Base-by-base conservation (phyloP, 108 stramenopile genomes). In the Chaetoceros muelleri region DNA sequence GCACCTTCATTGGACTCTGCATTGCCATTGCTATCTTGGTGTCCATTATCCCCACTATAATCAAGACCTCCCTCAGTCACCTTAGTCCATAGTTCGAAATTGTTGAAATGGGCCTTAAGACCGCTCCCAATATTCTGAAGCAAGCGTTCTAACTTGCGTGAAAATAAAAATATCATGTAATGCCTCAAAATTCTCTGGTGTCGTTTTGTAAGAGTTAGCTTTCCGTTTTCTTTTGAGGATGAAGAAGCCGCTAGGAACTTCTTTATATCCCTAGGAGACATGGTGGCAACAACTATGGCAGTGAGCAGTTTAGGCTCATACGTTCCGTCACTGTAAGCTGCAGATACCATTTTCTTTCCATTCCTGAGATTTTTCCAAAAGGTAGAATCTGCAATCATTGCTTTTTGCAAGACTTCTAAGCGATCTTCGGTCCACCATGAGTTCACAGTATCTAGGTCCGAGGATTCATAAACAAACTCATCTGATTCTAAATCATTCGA, bases 351-450 rank as follows among this genome's bases (percentile, higher is more conserved):
- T 55, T 80, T 84, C 58, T 91, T 82, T 23, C 90, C 90, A 29
- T 62, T 58, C 53, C 67, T 87, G 28, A 91, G 44, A 26, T 57
- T 64, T 31, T 61, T 57, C 58, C 76, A 66, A 46, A 84, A 72
- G 2, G 65, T 65, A 26, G 76, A 77, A 25, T 66, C 74, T 25
- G 58, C 73, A n/a, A 28, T 61, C 8, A 62, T 72, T 3, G 81
- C 75, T 48, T 84, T 75, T 30, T 81, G 76, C 17, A 91, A 71
- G 49, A 91, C 50, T 46, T 69, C 57, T 18, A 91, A 57, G 2
- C 90, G 81, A 18, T 83, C 78, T 24, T 83, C 76, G 3, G 81
- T 84, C 90, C 90, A 91, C 90, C 90, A 91, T 17, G 71, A 55
- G 46, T 85, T 79, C 28, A 85, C 57, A 8, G 69, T 57, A 20